Conservation (phyloP, 1,284 basidiomycete genomes). For the Tilletia caries region DNA sequence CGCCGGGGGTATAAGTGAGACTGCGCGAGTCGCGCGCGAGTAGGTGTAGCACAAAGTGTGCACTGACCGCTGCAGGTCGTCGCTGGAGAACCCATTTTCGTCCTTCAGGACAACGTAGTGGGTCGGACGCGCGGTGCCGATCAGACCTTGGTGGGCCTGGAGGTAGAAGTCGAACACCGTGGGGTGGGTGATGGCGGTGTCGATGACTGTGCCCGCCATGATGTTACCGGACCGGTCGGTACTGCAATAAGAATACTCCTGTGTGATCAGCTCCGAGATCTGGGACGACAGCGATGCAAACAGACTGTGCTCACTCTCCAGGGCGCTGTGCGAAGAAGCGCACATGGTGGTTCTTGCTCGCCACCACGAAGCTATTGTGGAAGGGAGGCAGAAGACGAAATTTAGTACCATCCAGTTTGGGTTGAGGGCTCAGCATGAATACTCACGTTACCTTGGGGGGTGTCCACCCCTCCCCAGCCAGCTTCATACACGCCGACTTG, state of each 20-base stretch:
- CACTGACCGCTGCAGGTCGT: slow-evolving; percentile 47
- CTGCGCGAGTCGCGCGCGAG: slow-evolving; percentile 55
- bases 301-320: slow-evolving; percentile 17
- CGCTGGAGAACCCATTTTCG: slow-evolving; percentile 54
- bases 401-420: not conserved
- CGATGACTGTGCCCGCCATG: slow-evolving; percentile 53
- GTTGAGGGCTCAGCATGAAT: not conserved
- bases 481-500: slow-evolving; percentile 28
- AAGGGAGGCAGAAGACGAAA: not conserved
- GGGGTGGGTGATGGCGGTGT: slow-evolving; percentile 55
- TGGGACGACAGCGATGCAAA: no score
- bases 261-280: no score
- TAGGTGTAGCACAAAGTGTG: slow-evolving; percentile 56
- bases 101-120: slow-evolving; percentile 55
- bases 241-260: no score
- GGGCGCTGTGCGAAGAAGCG: slow-evolving; percentile 54
- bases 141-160: slow-evolving; percentile 45
- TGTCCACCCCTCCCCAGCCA: slow-evolving; percentile 32
- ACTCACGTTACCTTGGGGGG: slow-evolving; percentile 54
- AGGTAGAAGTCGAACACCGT: slow-evolving; percentile 55
- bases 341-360: slow-evolving; percentile 53
- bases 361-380: slow-evolving; percentile 28
- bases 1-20: slow-evolving; percentile 54
- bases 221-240: slow-evolving; percentile 58
- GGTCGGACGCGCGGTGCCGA: slow-evolving; percentile 55